Base-by-base conservation (phyloP, 108 stramenopile genomes). In the Skeletonema menzelii region DNA sequence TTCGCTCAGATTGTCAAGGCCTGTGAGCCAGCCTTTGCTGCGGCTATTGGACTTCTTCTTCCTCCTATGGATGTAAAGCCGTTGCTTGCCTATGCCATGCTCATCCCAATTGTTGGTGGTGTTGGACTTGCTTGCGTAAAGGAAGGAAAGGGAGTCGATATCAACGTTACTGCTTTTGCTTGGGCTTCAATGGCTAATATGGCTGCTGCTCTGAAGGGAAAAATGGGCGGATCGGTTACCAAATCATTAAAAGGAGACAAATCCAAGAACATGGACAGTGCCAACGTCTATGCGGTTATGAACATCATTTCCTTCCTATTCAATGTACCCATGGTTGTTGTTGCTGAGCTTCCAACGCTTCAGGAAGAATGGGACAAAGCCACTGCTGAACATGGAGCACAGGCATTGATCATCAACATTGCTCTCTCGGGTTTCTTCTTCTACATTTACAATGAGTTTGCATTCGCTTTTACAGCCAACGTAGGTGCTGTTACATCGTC, bases 1-100 rank as follows among this genome's bases (percentile, higher is more conserved):
- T 98, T 98, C 75, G 93, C 96, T 26, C 97, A 98, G 73, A 97
- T 98, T 71, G 97, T 98, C 63, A 98, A 98, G 84, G 97, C 97
- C 24, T 91, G 91, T 70, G 97, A 98, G 82, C 97, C 97, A 15
- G 93, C 91, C 53, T 97, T 98, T 76, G 95, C 97, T 30, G 97
- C 97, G 10, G 77, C 89, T 15, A 80, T 98, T 38, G 95, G 96
- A 17, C 79, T 95, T 17, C 68, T 97, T 34, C 64, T 93, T 58
- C 94, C 95, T 27, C 89, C 91, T 27, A 78, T 84, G 63, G 90
- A 92, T 63, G 72, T 95, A 40, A 95, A 97, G 76, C 90, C 93
- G 22, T 63, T 86, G 5, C 72, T 90, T 57, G 93, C 93, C n/a
- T 91, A 94, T 65, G 69, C 70, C n/a, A 92, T 94, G 93, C 85